phyloP scores from a whole-genome alignment of 2,329 filamentous ascomycete genomes.

The Nemania diffusa region DNA sequence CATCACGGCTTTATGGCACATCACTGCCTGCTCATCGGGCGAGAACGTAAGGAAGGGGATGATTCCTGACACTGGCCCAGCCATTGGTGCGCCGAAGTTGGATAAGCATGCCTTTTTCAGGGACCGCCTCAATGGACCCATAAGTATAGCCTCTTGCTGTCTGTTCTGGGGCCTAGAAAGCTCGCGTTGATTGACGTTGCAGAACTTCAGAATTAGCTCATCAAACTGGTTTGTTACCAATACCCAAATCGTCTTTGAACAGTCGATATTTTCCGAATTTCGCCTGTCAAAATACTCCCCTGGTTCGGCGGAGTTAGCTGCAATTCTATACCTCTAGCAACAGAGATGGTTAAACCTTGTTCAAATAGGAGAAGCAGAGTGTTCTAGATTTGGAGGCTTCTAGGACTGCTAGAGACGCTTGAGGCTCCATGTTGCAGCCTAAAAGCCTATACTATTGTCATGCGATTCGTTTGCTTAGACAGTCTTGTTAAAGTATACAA shows the following conservation, averaged over 20 bases:
- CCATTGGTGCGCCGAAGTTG: slow-evolving; percentile 50
- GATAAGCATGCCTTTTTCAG: slow-evolving; percentile 33
- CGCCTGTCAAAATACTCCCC: slow-evolving; percentile 55
- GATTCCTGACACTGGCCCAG: slow-evolving; percentile 53
- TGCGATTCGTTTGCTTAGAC: too few species aligned
- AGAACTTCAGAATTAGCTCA: too few species aligned
- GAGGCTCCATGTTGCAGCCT: too few species aligned
- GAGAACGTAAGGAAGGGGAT: slow-evolving; percentile 44
- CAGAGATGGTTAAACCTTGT: slow-evolving; percentile 49
- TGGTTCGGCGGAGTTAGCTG: slow-evolving; percentile 22
- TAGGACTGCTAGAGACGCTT: too few species aligned
- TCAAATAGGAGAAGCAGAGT: slow-evolving; percentile 58
- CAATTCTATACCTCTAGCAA: background rate
- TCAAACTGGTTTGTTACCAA: slow-evolving; percentile 58
- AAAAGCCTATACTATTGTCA: too few species aligned
- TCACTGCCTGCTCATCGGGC: slow-evolving; percentile 49
- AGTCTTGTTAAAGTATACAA: too few species aligned
- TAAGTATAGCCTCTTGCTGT: slow-evolving; percentile 23
- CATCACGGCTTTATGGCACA: slow-evolving; percentile 56
- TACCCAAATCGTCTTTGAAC: slow-evolving; percentile 60
- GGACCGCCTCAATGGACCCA: slow-evolving; percentile 29
- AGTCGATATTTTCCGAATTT: slow-evolving; percentile 50
- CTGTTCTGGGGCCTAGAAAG: slow-evolving; percentile 24
- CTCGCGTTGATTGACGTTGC: slow-evolving; percentile 20
- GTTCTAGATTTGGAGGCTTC: slow-evolving; percentile 50